These are phyloP conservation scores for Chrysoporthe cubensis DNA, from an alignment of 2,329 filamentous ascomycete genomes.

Conservation along the genomic window DNA sequence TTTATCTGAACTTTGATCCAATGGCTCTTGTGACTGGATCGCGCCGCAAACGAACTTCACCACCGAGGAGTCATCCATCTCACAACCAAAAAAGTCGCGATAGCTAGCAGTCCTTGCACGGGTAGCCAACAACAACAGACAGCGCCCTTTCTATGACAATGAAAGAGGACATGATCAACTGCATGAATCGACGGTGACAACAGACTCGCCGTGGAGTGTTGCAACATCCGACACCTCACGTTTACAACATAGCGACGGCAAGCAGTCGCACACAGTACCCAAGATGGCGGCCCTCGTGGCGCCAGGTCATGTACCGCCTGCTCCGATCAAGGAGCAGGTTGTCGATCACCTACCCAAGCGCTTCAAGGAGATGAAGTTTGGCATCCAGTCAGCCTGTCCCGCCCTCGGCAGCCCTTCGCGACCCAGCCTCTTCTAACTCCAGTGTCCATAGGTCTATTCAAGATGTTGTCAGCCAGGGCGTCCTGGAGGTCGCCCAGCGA, in stretches of 20 bases:
- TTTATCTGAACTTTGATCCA: neutral
- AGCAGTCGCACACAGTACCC: neutral
- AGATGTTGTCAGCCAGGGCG: slow-evolving; percentile 93
- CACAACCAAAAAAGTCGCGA: neutral
- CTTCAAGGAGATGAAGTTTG: slow-evolving; percentile 92
- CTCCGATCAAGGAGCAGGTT: slow-evolving; percentile 78
- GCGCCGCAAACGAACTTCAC: neutral
- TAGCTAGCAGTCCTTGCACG: neutral
- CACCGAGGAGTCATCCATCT: neutral
- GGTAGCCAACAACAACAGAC: neutral
- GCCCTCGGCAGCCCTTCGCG: neutral
- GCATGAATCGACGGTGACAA: slow-evolving; percentile 18
- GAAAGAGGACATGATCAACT: neutral
- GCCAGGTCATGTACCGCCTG: slow-evolving; percentile 34
- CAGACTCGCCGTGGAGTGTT: neutral
- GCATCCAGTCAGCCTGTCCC: slow-evolving; percentile 71
- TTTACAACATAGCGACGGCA: neutral
- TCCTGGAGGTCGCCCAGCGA: slow-evolving; percentile 92
- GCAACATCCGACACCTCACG: neutral
- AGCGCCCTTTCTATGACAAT: slow-evolving; percentile 20
- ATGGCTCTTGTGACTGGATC: neutral
- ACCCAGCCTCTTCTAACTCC: slow-evolving; percentile 16
- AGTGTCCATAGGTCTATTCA: slow-evolving; percentile 71
- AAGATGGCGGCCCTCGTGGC: slow-evolving; percentile 33
- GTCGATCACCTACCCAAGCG: slow-evolving; percentile 86